A percentile compares a stretch with the other conserved stretches of the same genome.
These are phyloP conservation scores for Galerina sulciceps DNA, from an alignment of 768 basidiomycete species.

Conservation along the genomic window DNA sequence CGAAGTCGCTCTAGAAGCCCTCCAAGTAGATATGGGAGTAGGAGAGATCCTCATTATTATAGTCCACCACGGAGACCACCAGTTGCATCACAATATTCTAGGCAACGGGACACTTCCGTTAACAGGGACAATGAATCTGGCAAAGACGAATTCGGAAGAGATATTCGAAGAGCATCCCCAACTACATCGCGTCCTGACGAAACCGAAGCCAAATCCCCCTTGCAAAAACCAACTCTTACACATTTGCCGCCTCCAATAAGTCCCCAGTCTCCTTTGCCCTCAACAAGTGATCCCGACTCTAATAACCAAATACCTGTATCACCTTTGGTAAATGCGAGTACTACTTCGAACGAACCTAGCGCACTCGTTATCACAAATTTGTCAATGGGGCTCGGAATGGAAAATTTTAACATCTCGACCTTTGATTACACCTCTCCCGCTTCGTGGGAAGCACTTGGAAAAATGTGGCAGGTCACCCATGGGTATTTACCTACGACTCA, in stretches of 20 bases:
- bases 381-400: conserved; percentile 52
- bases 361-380: conserved; percentile 39
- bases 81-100: conserved; percentile 29
- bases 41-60: conserved; percentile 55
- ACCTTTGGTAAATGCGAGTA: conserved; percentile 61
- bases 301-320: conserved; percentile 46
- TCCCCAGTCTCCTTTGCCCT: conserved; percentile 26
- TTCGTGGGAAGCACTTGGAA: conserved; percentile 83
- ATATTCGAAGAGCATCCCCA: conserved; percentile 65
- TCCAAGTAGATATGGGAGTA: conserved; percentile 54
- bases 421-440: conserved; percentile 77
- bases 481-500: conserved; percentile 73
- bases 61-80: conserved; percentile 61
- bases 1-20: conserved; percentile 80
- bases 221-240: conserved; percentile 21
- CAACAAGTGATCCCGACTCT: conserved; percentile 45
- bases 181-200: conserved; percentile 18
- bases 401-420: conserved; percentile 67
- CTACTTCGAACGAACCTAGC: conserved; percentile 54
- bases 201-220: conserved; percentile 25
- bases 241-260: conserved; percentile 18
- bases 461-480: conserved; percentile 74
- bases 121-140: conserved; percentile 35
- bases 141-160: conserved; percentile 89
- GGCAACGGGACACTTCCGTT: conserved; percentile 28